phyloP scores from a whole-genome alignment of 2,329 filamentous ascomycete species.

The Fonsecaea pugnacius region DNA sequence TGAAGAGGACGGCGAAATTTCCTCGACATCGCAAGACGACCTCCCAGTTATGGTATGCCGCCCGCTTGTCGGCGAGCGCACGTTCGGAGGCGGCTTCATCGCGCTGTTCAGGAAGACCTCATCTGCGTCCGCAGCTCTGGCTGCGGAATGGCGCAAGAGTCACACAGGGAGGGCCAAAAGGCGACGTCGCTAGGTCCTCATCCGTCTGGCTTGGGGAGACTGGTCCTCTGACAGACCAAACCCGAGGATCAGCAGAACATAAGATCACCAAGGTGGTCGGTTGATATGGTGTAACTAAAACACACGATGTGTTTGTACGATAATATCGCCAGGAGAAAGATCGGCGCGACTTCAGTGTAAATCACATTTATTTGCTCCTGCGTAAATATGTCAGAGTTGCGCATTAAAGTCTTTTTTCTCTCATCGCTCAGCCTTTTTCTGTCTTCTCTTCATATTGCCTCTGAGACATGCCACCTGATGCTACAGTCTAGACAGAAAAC shows the following conservation, averaged over 20 bases:
- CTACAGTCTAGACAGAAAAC: not conserved
- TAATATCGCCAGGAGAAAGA: not conserved
- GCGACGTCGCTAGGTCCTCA: conserved; percentile 16
- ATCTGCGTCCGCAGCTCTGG: conserved; percentile 13
- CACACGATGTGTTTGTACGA: not conserved
- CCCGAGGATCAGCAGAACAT: not conserved
- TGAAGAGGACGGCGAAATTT: not conserved
- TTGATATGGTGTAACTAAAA: too few relatives aligned
- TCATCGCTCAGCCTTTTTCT: not conserved
- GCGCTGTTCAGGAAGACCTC: conserved; percentile 52
- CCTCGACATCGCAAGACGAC: conserved; percentile 14
- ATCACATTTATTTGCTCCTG: not conserved
- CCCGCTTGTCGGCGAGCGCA: conserved; percentile 55
- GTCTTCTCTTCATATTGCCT: conserved; percentile 4
- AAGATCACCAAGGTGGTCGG: not conserved
- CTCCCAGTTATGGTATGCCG: conserved; percentile 56
- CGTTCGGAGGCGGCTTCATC: conserved; percentile 58
- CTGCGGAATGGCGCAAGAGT: conserved; percentile 20
- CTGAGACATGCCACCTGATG: not conserved
- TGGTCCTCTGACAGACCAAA: not conserved
- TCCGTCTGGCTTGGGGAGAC: not conserved
- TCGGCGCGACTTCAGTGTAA: not conserved
- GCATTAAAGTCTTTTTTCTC: not conserved
- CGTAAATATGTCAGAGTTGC: not conserved
- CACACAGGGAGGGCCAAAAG: conserved; percentile 30